Base-by-base conservation (phyloP, 2,329 filamentous ascomycete species). In the Bipolaris bicolor region DNA sequence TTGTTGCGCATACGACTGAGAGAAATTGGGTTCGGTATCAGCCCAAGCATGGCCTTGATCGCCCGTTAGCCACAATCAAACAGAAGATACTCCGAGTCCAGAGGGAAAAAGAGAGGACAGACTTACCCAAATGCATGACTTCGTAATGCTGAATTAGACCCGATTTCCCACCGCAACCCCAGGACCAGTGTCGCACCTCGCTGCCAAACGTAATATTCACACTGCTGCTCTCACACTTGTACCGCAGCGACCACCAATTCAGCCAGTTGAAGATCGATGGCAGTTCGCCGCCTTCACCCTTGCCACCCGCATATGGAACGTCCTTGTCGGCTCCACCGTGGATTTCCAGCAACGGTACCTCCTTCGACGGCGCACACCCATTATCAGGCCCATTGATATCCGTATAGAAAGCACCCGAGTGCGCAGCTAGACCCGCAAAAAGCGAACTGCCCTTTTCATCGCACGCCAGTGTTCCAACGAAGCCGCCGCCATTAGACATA, bases 241-340 rank as follows among this genome's bases (percentile, higher is more conserved):
- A 80, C 7, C 79, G 72, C 18, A 76, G 59, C 2, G 74, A 73
- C 80, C 80, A 82, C 61, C 74, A 73, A 2, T 70, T 65, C 18
- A 81, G 60, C 69, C 83, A 61, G 37, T 76, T 68, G 18, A 76
- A 71, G 33, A 84, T 80, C 0, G 78, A 61, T 1, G 82, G 82
- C 45, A 83, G 60, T 49, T 76, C 78, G 0, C 78, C 79, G 1
- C 77, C 77, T 2, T 76, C 74, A 3, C 80, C 76, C 16, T 73
- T 73, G 1, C 76, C 79, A 1, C 82, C 82, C 2, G 66, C 55
- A 57, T 83, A 84, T 0, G 69, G 61, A 33, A 84, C 82, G 0
- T 76, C 81, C 3, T 60, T 71, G 64, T 85, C 83, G 2, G 62
- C 73, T 2, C 76, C 77, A n/a, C 82, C 82, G 64, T 85, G 83